phyloP scores from a whole-genome alignment of 2,329 filamentous ascomycete genomes.

The Colletotrichum camelliae region DNA sequence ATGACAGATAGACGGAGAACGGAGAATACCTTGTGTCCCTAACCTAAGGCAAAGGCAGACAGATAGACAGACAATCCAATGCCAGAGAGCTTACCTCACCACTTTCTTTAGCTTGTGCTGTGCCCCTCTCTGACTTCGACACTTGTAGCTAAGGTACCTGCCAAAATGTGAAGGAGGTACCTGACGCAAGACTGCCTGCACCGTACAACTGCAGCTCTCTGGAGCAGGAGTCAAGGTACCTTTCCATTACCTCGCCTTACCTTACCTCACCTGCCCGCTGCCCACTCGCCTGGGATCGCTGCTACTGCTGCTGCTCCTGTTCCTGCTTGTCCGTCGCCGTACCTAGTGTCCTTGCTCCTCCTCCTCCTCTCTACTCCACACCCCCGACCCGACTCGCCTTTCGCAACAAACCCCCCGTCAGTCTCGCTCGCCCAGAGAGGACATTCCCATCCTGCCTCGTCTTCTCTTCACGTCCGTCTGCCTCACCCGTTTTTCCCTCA shows the following conservation, averaged over 20 bases:
- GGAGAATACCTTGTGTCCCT: not conserved
- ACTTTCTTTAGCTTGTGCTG: not conserved
- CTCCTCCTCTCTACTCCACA: constrained; percentile 15
- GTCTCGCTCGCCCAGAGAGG: constrained; percentile 21
- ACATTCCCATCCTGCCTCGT: constrained; percentile 24
- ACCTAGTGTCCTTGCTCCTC: not conserved
- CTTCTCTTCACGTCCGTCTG: constrained; percentile 23
- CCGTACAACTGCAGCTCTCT: not conserved
- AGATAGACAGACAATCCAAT: not conserved
- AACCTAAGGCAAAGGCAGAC: not conserved
- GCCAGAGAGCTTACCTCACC: not conserved
- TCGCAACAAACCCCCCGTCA: constrained; percentile 22
- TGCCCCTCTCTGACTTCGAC: not conserved
- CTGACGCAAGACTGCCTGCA: not conserved
- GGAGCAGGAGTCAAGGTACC: not conserved
- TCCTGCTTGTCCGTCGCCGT: not conserved
- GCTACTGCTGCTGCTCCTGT: not conserved
- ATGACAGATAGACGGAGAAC: not conserved
- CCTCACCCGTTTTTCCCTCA: constrained; percentile 23
- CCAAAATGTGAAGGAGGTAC: not conserved
- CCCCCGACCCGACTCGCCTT: constrained; percentile 20
- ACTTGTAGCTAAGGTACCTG: not conserved
- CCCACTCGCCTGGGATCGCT: not conserved
- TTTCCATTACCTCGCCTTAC: not conserved
- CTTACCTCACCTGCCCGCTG: not conserved